Percentiles rank a stretch among this genome's conserved stretches.
These are phyloP conservation scores for Coniochaeta prunicola DNA, from an alignment of 2,329 filamentous ascomycete genomes.

Conservation along the genomic window DNA sequence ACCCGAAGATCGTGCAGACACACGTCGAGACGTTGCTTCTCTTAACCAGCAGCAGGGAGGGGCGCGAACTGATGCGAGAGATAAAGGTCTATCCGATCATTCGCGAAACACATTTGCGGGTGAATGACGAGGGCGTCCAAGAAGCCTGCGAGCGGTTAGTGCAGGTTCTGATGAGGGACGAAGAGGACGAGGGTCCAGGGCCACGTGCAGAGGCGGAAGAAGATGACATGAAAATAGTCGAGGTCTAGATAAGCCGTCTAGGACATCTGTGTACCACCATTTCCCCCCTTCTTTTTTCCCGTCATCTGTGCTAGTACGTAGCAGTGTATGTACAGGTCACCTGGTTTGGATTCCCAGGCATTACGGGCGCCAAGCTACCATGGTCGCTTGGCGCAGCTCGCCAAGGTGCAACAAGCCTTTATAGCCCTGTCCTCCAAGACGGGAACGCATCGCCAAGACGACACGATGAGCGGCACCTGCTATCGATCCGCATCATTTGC, in stretches of 20 bases:
- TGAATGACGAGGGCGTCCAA: constrained; percentile 70
- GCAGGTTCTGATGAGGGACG: constrained; percentile 79
- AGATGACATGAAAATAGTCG: constrained; percentile 47
- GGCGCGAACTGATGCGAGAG: constrained; percentile 65
- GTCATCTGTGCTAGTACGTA: not conserved
- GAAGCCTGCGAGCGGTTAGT: constrained; percentile 87
- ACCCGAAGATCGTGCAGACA: constrained; percentile 70
- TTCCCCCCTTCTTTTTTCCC: not conserved
- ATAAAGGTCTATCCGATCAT: constrained; percentile 86
- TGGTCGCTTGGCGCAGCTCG: not conserved
- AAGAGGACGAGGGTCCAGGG: constrained; percentile 35
- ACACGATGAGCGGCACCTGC: not conserved
- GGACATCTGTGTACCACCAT: not conserved
- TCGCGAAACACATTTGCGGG: constrained; percentile 73
- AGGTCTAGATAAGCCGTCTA: constrained; percentile 31
- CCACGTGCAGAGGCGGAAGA: constrained; percentile 32
- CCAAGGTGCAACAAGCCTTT: not conserved
- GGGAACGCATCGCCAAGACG: not conserved
- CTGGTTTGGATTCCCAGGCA: not conserved
- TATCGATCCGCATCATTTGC: not conserved
- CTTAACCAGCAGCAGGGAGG: constrained; percentile 69
- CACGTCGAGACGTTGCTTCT: constrained; percentile 85
- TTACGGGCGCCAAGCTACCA: not conserved
- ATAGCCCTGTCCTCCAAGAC: not conserved
- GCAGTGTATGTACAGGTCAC: no score